Conservation (phyloP, 805 yeast genomes). For the Brettanomyces naardenensis region DNA sequence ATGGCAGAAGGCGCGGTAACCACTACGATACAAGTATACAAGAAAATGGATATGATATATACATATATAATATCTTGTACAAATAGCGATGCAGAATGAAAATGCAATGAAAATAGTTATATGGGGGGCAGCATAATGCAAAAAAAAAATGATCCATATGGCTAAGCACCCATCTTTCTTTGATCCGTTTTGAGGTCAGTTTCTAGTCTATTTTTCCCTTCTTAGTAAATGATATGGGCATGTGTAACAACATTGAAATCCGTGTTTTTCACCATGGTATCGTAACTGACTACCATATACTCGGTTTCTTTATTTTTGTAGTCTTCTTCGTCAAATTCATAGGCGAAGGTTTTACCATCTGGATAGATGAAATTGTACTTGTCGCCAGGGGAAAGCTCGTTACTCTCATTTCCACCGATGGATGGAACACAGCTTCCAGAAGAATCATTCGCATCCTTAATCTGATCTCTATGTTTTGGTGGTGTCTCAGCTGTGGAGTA, state of each 20-base stretch:
- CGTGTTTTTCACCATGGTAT: conserved; percentile 10
- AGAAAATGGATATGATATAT: too few relatives aligned
- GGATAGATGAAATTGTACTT: conserved; percentile 10
- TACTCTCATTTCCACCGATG: neutral
- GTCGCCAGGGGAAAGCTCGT: neutral
- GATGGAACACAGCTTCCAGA: neutral
- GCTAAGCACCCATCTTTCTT: too few relatives aligned
- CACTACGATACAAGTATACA: too few relatives aligned
- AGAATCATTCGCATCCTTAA: neutral
- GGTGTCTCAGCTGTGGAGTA: neutral
- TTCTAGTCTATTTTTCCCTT: too few relatives aligned
- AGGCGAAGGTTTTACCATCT: conserved; percentile 11
- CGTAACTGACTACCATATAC: conserved; percentile 18
- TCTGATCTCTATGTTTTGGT: neutral
- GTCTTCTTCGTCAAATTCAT: conserved; percentile 9
- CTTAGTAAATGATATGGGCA: conserved; percentile 8
- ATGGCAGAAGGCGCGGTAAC: too few relatives aligned
- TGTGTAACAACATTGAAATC: conserved; percentile 9
- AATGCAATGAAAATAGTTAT: too few relatives aligned
- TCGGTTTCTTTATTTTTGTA: conserved; percentile 6
- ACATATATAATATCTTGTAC: too few relatives aligned
- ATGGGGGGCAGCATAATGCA: too few relatives aligned
- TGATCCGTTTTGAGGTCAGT: too few relatives aligned
- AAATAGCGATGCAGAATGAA: too few relatives aligned
- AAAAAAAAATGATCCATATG: too few relatives aligned